These are phyloP conservation scores for Tremellales sp. DNA, from an alignment of 1,284 basidiomycete species.

Conservation along the genomic window DNA sequence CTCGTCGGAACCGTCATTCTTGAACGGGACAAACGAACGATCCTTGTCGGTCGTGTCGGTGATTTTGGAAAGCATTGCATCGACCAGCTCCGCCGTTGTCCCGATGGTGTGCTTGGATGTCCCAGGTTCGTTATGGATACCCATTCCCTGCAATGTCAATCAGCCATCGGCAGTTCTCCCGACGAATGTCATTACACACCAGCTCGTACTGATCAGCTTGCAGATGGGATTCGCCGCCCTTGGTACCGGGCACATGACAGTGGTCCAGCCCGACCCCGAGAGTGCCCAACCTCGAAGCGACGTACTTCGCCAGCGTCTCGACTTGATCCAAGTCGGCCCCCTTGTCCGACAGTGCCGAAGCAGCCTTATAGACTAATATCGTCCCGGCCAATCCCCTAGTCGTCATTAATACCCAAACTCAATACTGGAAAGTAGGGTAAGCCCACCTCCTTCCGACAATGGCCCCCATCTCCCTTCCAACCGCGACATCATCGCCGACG, in stretches of 20 bases:
- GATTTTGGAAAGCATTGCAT: constrained; percentile 66
- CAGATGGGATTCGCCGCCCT: constrained; percentile 59
- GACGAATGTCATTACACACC: constrained; percentile 5
- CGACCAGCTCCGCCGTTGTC: constrained; percentile 64
- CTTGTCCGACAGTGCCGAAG: constrained; percentile 71
- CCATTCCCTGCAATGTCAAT: constrained; percentile 54
- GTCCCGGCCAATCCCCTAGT: constrained; percentile 77
- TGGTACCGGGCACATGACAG: constrained; percentile 85
- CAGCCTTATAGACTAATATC: constrained; percentile 87
- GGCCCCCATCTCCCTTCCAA: constrained; percentile 57
- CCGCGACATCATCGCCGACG: constrained; percentile 88
- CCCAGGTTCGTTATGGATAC: constrained; percentile 89
- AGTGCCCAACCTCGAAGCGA: constrained; percentile 63
- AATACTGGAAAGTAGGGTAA: constrained; percentile 27
- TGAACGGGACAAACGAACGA: constrained; percentile 78
- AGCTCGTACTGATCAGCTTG: constrained; percentile 41
- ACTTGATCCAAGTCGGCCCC: constrained; percentile 73
- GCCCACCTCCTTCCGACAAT: constrained; percentile 48
- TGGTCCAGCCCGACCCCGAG: constrained; percentile 90
- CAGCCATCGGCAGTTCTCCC: background rate
- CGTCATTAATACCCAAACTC: background rate
- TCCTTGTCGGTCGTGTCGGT: constrained; percentile 72
- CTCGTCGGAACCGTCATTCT: constrained; percentile 57
- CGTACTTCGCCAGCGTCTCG: constrained; percentile 63
- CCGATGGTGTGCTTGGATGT: constrained; percentile 62